Conservation (phyloP, 192 early-diverging fungal species). For the Coemansia sp. region DNA sequence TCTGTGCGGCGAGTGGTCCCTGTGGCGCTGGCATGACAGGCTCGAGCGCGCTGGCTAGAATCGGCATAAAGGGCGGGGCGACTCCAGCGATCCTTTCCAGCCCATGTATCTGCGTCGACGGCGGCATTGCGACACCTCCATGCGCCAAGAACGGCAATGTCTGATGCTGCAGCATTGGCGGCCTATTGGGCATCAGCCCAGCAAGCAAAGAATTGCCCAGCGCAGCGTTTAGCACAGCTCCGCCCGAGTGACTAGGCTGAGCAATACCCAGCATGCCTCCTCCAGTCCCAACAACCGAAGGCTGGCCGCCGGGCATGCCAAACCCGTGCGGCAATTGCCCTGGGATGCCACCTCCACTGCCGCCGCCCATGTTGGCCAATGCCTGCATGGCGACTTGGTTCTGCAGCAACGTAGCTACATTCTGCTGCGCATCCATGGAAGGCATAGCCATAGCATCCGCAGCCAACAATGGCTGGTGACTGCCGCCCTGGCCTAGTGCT, state of each 20-base stretch:
- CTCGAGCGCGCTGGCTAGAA: neutral
- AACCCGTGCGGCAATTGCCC: neutral
- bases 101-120: neutral
- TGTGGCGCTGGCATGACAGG: neutral
- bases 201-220: neutral
- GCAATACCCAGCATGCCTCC: neutral
- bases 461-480: too few relatives aligned
- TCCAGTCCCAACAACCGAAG: neutral
- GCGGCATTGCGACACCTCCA: neutral
- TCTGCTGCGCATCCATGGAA: neutral
- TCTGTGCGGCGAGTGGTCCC: neutral
- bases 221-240: neutral
- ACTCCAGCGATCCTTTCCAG: neutral
- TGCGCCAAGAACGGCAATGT: neutral
- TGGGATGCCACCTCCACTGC: neutral
- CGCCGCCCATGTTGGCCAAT: neutral
- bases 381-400: slow-evolving; percentile 3
- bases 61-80: neutral
- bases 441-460: neutral
- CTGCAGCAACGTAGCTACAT: neutral
- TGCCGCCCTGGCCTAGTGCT: slow-evolving; percentile 7
- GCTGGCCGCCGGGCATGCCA: neutral
- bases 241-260: neutral
- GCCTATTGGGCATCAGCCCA: neutral
- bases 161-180: neutral